Evolutionary conservation across 2,329 filamentous ascomycete species (phyloP).

Genomic region (Venturia oleaginea): DNA sequence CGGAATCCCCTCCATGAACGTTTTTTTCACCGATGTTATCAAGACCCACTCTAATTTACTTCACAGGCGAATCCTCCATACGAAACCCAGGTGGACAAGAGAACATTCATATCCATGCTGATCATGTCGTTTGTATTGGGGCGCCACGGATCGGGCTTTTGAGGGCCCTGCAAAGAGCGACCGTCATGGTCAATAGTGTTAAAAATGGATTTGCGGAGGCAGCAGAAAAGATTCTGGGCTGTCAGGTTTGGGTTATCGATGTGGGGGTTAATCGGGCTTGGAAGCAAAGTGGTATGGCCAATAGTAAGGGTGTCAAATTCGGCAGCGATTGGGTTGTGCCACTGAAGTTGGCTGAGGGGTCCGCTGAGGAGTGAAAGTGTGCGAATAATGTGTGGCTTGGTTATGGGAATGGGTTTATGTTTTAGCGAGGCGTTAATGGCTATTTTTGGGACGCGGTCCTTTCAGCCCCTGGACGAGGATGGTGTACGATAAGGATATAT

Average conservation of each 20-base stretch:
- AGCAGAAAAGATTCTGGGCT: slow-evolving; percentile 1
- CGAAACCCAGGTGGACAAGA: slow-evolving; percentile 54
- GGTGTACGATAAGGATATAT: background rate
- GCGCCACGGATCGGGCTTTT: slow-evolving; percentile 79
- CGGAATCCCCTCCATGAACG: background rate
- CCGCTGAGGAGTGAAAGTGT: background rate
- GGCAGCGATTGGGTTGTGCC: slow-evolving; percentile 77
- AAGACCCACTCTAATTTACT: background rate
- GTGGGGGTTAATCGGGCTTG: slow-evolving; percentile 79
- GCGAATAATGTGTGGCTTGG: background rate
- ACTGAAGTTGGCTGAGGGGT: slow-evolving; percentile 39
- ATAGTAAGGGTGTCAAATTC: slow-evolving; percentile 80
- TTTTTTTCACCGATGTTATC: background rate
- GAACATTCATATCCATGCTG: slow-evolving; percentile 68
- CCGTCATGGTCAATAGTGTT: background rate
- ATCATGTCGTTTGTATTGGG: slow-evolving; percentile 76
- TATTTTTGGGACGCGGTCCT: background rate
- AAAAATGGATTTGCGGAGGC: slow-evolving; percentile 26
- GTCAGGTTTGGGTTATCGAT: slow-evolving; percentile 73
- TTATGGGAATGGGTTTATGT: background rate
- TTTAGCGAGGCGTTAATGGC: background rate
- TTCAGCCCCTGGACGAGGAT: too few relatives aligned
- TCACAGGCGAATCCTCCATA: slow-evolving; percentile 42
- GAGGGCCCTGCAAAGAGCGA: slow-evolving; percentile 58
- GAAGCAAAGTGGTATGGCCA: slow-evolving; percentile 72